Conservation (phyloP, 2,329 filamentous ascomycete species). For the Exophiala phaeomuriformis region DNA sequence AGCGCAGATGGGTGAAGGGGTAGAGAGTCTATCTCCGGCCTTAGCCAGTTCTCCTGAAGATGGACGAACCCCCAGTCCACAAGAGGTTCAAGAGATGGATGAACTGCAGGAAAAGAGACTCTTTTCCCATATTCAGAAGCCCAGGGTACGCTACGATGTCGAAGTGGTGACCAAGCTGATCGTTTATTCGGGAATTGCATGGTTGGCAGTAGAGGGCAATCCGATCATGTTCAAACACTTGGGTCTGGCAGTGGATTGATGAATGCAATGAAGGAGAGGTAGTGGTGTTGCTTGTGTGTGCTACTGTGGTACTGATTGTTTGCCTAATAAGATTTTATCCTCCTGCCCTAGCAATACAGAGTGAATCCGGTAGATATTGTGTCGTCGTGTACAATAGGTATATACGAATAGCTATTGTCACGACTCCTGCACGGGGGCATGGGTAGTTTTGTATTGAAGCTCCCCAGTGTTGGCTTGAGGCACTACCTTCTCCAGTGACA, state of each 20-base stretch:
- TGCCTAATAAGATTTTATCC: too few species aligned
- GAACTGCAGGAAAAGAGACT: constrained; percentile 62
- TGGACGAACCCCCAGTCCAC: constrained; percentile 15
- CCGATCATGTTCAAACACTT: constrained; percentile 60
- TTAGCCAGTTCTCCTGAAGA: background rate
- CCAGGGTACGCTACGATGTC: constrained; percentile 92
- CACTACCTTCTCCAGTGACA: too few species aligned
- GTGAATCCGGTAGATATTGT: too few species aligned
- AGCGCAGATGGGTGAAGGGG: constrained; percentile 63
- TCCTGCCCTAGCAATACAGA: too few species aligned
- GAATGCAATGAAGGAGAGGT: too few species aligned
- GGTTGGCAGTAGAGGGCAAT: constrained; percentile 68
- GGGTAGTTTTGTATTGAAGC: too few species aligned
- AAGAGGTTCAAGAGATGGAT: constrained; percentile 27
- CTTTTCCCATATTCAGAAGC: constrained; percentile 75
- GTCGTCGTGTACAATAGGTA: too few species aligned
- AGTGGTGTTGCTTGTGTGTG: too few species aligned
- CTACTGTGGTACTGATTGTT: too few species aligned
- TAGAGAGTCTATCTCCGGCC: constrained; percentile 11
- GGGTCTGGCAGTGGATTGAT: constrained; percentile 19
- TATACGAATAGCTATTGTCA: too few species aligned
- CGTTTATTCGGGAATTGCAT: constrained; percentile 89
- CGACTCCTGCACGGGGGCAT: too few species aligned
- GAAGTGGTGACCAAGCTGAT: constrained; percentile 96
- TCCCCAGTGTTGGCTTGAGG: too few species aligned